phyloP scores from a whole-genome alignment of 257 asterid species.

The Solanum commersonii region DNA sequence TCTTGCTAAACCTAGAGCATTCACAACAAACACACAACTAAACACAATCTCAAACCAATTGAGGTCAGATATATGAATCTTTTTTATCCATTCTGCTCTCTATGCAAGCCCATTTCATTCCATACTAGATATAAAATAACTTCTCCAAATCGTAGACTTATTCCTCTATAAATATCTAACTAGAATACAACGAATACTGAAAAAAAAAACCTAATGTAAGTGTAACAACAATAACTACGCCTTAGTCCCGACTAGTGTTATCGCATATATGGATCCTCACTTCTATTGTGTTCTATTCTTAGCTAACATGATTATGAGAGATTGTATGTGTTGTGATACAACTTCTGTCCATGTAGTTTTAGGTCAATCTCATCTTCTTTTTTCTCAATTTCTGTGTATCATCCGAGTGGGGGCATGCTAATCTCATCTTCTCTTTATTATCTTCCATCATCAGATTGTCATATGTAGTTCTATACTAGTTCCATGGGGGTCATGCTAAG shows the following conservation, averaged over 20 bases:
- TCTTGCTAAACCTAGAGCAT: neutral
- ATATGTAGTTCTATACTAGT: neutral
- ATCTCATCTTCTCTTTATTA: neutral
- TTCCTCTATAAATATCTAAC: neutral
- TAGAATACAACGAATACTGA: neutral
- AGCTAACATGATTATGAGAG: neutral
- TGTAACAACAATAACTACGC: neutral
- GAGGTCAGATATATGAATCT: neutral
- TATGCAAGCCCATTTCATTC: neutral
- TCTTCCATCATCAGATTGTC: neutral
- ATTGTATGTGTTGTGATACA: neutral
- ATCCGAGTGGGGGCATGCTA: neutral
- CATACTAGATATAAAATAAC: neutral
- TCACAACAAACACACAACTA: neutral
- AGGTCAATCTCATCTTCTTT: neutral
- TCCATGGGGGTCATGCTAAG: neutral
- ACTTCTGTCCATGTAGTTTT: neutral
- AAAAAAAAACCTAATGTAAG: neutral
- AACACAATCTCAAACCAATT: neutral
- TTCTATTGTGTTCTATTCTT: neutral
- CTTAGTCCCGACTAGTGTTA: neutral
- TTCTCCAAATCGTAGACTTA: neutral
- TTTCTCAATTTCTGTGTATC: neutral
- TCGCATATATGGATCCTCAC: neutral
- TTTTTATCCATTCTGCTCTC: neutral